Conservation (phyloP, 805 yeast genomes). For the Lipomyces japonicus region DNA sequence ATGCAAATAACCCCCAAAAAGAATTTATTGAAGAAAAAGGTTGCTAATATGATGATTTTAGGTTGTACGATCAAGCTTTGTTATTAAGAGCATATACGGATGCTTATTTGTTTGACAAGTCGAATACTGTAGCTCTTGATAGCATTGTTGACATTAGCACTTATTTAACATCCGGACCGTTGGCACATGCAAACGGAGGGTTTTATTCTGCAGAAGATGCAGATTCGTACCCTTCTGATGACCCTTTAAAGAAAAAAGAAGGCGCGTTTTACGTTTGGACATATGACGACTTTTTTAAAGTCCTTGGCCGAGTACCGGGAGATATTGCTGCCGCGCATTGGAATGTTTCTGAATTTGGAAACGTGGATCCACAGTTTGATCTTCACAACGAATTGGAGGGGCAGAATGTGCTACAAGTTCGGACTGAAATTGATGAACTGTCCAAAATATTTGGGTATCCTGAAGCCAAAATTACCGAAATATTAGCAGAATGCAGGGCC, state of each 20-base stretch:
- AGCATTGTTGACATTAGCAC: conserved; percentile 30
- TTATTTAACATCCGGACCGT: conserved; percentile 31
- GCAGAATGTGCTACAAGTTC: conserved; percentile 37
- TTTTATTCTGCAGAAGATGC: conserved; percentile 40
- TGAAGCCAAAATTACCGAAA: conserved; percentile 23
- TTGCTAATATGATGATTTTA: no score
- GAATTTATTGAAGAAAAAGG: no score
- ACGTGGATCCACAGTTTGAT: conserved; percentile 38
- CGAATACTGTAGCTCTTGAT: conserved; percentile 25
- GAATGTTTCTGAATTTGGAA: conserved; percentile 40
- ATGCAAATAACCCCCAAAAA: conserved; percentile 24
- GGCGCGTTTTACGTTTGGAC: conserved; percentile 41
- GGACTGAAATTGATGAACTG: conserved; percentile 32
- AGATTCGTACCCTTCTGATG: conserved; percentile 32
- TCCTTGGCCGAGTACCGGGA: conserved; percentile 29
- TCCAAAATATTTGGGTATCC: conserved; percentile 37
- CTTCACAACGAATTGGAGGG: conserved; percentile 33
- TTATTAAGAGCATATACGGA: conserved; percentile 37
- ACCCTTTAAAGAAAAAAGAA: conserved; percentile 29
- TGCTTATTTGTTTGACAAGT: conserved; percentile 30
- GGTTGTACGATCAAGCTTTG: conserved; percentile 39
- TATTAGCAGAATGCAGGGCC: conserved; percentile 31
- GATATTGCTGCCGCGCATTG: conserved; percentile 38
- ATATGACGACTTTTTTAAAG: conserved; percentile 34
- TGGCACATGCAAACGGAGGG: conserved; percentile 31